These are phyloP conservation scores for Leptographium procerum DNA, from an alignment of 2,329 filamentous ascomycete genomes.

Conservation along the genomic window DNA sequence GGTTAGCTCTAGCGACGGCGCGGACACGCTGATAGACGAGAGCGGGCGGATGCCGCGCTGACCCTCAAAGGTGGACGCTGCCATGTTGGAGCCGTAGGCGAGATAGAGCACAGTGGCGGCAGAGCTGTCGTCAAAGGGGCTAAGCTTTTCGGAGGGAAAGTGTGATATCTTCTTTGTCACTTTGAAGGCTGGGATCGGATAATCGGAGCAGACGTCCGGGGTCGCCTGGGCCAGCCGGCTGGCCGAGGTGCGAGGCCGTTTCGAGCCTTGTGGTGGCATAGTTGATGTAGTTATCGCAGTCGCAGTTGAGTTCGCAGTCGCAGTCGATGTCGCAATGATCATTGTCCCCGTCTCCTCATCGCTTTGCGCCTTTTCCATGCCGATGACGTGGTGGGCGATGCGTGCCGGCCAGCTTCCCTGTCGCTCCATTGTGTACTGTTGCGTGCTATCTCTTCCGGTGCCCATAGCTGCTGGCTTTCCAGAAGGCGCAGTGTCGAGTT, in stretches of 20 bases:
- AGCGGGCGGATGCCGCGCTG: conserved; percentile 69
- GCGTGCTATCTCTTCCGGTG: not conserved
- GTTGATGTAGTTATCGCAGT: not conserved
- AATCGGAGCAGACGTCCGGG: conserved; percentile 9
- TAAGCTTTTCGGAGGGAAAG: not conserved
- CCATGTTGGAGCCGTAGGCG: conserved; percentile 87
- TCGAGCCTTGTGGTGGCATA: too few species aligned
- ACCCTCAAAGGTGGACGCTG: conserved; percentile 66
- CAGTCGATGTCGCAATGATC: not conserved
- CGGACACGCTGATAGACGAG: conserved; percentile 69
- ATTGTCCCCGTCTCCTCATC: not conserved
- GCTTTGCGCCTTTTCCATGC: not conserved
- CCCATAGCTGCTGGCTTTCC: not conserved
- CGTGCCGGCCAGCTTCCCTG: not conserved
- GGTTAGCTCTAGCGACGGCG: conserved; percentile 64
- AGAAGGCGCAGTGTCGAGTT: not conserved
- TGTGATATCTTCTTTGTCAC: not conserved
- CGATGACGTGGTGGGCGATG: not conserved
- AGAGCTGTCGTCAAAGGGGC: not conserved
- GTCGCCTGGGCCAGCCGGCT: conserved; percentile 24
- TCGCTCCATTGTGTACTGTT: not conserved
- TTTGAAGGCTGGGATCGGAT: not conserved
- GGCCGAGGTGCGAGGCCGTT: conserved; percentile 21
- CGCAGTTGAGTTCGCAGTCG: not conserved
- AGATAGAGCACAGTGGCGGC: conserved; percentile 54